Conservation (phyloP, 2,329 filamentous ascomycete species). For the Alternaria tenuissima region DNA sequence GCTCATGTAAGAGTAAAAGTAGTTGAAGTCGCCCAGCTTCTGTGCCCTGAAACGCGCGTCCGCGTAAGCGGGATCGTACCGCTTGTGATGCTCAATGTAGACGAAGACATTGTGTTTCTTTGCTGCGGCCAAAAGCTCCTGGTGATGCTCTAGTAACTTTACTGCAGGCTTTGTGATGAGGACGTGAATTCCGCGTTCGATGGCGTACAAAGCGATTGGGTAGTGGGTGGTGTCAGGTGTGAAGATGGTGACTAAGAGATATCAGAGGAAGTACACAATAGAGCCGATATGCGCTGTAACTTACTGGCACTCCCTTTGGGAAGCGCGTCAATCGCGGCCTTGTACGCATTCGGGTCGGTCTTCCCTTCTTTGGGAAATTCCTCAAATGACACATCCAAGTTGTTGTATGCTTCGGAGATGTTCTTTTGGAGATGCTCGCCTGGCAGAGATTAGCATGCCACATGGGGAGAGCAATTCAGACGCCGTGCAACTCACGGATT, state of each 20-base stretch:
- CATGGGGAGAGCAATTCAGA: neutral
- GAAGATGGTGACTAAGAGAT: slow-evolving; percentile 82
- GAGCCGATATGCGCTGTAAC: slow-evolving; percentile 11
- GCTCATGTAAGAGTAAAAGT: slow-evolving; percentile 97
- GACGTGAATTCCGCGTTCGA: slow-evolving; percentile 86
- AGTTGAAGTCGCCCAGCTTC: slow-evolving; percentile 91
- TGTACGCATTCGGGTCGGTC: slow-evolving; percentile 83
- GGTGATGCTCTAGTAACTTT: slow-evolving; percentile 82
- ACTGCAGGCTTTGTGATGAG: slow-evolving; percentile 94
- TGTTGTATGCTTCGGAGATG: slow-evolving; percentile 87
- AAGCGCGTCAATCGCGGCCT: slow-evolving; percentile 84
- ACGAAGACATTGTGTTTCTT: slow-evolving; percentile 82
- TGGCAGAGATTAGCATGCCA: slow-evolving; percentile 49
- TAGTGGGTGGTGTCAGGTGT: slow-evolving; percentile 93
- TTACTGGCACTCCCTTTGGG: slow-evolving; percentile 77
- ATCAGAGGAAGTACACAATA: neutral
- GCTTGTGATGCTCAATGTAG: slow-evolving; percentile 96
- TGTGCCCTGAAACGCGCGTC: slow-evolving; percentile 82
- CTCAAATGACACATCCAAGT: slow-evolving; percentile 83
- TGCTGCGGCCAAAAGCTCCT: slow-evolving; percentile 75
- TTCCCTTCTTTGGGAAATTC: slow-evolving; percentile 80
- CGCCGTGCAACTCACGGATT: slow-evolving; percentile 69
- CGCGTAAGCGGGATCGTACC: slow-evolving; percentile 90
- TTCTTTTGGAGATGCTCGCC: slow-evolving; percentile 86
- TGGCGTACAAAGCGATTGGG: slow-evolving; percentile 90